Evolutionary conservation across 352 stramenopile species (phyloP).

Genomic region (Globisporangium camurandrum): DNA sequence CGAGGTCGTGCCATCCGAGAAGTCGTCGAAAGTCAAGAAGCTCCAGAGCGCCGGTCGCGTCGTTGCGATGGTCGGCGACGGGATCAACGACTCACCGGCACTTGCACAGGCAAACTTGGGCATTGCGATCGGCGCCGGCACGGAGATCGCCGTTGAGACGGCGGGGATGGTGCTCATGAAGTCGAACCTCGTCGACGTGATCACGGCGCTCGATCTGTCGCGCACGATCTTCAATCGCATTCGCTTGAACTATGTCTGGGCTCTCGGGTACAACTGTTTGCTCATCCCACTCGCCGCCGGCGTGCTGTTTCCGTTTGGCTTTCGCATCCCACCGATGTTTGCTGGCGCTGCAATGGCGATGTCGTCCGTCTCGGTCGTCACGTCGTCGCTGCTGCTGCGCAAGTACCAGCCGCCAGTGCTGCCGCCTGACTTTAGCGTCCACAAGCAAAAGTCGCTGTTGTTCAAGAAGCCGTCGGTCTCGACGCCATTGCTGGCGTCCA

Average conservation of each 20-base stretch:
- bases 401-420: slow-evolving; percentile 84
- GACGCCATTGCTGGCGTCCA: slow-evolving; percentile 66
- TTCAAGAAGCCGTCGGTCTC: slow-evolving; percentile 77
- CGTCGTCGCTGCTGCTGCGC: slow-evolving; percentile 90
- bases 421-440: slow-evolving; percentile 42
- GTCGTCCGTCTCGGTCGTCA: slow-evolving; percentile 95
- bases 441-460: slow-evolving; percentile 69
- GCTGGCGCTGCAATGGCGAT: slow-evolving; percentile 95
- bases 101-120: slow-evolving; percentile 96
- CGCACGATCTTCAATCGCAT: slow-evolving; percentile 96
- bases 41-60: slow-evolving; percentile 84
- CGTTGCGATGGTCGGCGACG: slow-evolving; percentile 97
- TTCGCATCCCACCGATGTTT: slow-evolving; percentile 93
- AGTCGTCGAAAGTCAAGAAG: slow-evolving; percentile 89
- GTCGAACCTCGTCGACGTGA: slow-evolving; percentile 90
- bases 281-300: slow-evolving; percentile 96
- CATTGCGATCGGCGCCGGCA: slow-evolving; percentile 93
- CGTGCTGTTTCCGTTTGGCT: slow-evolving; percentile 92
- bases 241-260: slow-evolving; percentile 96
- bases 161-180: slow-evolving; percentile 92
- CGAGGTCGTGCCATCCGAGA: slow-evolving; percentile 94
- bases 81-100: slow-evolving; percentile 98
- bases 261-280: slow-evolving; percentile 97
- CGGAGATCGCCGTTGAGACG: slow-evolving; percentile 97
- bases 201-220: slow-evolving; percentile 95